Percentiles rank a stretch among this genome's conserved stretches.
Conservation (phyloP, 106 monocot species). For the Chionographis japonica region DNA sequence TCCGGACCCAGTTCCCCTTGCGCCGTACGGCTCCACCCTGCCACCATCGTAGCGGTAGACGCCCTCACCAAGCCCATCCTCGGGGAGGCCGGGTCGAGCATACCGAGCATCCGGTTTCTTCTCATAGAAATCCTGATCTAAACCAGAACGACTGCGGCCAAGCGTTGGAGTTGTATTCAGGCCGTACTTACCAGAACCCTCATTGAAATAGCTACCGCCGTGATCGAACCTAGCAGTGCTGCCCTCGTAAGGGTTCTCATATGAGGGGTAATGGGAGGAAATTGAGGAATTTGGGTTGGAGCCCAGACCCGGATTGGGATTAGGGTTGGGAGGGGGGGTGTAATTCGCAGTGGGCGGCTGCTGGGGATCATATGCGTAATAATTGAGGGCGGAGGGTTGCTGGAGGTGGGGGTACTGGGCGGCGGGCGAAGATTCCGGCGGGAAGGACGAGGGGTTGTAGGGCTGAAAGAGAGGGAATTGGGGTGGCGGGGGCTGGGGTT, state of each 20-base stretch:
- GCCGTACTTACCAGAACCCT: constrained; percentile 19
- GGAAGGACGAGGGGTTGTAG: constrained; percentile 20
- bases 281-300: not conserved
- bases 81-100: constrained; percentile 4
- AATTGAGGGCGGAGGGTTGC: constrained; percentile 14
- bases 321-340: constrained; percentile 4
- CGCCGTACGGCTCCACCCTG: constrained; percentile 49
- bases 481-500: not conserved
- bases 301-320: constrained; percentile 4
- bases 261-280: constrained; percentile 22
- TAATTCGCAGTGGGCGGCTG: constrained; percentile 11
- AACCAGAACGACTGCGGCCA: constrained; percentile 3
- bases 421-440: constrained; percentile 16
- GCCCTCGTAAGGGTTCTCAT: constrained; percentile 31
- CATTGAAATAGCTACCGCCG: constrained; percentile 12
- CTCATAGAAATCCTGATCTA: constrained; percentile 19
- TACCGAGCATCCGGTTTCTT: constrained; percentile 17
- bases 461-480: constrained; percentile 15
- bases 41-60: constrained; percentile 80
- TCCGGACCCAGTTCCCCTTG: constrained; percentile 41
- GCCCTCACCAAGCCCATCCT: constrained; percentile 52
- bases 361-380: constrained; percentile 21
- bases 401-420: constrained; percentile 23
- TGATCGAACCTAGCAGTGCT: constrained; percentile 14
- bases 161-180: not conserved